Evolutionary conservation across 2,329 filamentous ascomycete genomes (phyloP).

Genomic region (Seiridium cupressi): DNA sequence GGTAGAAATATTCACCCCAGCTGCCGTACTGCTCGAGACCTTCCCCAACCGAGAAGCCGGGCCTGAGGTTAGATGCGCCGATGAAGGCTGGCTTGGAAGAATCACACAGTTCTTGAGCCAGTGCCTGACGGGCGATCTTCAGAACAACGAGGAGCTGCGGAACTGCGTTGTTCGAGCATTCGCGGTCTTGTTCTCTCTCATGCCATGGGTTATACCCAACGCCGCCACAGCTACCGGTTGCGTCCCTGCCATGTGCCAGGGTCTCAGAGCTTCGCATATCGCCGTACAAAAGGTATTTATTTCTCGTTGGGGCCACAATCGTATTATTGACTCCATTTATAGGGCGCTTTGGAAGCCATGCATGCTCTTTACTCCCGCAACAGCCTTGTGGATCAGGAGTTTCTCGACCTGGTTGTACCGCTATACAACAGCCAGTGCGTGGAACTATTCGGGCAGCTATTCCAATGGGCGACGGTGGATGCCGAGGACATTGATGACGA

Average conservation of each 20-base stretch:
- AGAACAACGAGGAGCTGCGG: slow-evolving; percentile 65
- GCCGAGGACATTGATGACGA: slow-evolving; percentile 84
- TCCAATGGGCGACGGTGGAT: slow-evolving; percentile 77
- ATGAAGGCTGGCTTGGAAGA: slow-evolving; percentile 84
- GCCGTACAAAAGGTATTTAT: slow-evolving; percentile 67
- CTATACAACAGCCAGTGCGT: slow-evolving; percentile 75
- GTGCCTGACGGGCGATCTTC: slow-evolving; percentile 66
- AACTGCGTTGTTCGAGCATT: slow-evolving; percentile 74
- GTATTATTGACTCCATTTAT: background rate
- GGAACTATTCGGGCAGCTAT: slow-evolving; percentile 68
- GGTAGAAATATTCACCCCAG: slow-evolving; percentile 90
- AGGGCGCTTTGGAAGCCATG: slow-evolving; percentile 81
- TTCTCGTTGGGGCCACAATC: background rate
- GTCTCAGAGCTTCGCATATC: slow-evolving; percentile 68
- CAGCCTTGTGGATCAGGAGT: slow-evolving; percentile 75
- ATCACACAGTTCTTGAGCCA: slow-evolving; percentile 71
- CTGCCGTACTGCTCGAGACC: slow-evolving; percentile 69
- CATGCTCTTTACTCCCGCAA: slow-evolving; percentile 76
- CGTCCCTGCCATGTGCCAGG: slow-evolving; percentile 68
- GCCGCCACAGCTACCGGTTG: slow-evolving; percentile 72
- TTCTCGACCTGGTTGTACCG: slow-evolving; percentile 72
- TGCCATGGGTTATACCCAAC: slow-evolving; percentile 85
- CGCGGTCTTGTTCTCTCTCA: slow-evolving; percentile 72
- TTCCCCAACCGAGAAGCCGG: slow-evolving; percentile 71
- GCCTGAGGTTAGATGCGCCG: slow-evolving; percentile 69